Evolutionary conservation across 176 grass and related monocot genomes (phyloP).

Genomic region (Avena eriantha): DNA sequence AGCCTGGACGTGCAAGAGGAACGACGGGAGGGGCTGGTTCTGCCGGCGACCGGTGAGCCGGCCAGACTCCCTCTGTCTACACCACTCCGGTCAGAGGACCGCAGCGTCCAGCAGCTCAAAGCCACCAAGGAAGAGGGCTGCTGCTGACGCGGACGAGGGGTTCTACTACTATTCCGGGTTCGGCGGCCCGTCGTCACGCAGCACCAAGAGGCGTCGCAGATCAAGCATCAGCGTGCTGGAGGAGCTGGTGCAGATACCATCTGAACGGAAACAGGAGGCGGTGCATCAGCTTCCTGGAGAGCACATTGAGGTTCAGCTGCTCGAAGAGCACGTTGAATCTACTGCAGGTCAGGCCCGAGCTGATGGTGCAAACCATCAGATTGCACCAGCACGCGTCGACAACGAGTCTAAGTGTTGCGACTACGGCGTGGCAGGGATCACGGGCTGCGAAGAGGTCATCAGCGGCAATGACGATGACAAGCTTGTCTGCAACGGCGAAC

Average conservation of each 20-base stretch:
- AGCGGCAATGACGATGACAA: conserved; percentile 13
- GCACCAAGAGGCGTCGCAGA: conserved; percentile 47
- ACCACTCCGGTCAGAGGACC: conserved; percentile 30
- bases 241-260: background rate
- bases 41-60: conserved; percentile 26
- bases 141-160: background rate
- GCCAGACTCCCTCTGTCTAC: conserved; percentile 42
- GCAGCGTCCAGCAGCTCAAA: background rate
- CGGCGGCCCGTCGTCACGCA: conserved; percentile 18
- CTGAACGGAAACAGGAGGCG: background rate
- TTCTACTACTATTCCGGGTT: conserved; percentile 67
- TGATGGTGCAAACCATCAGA: background rate
- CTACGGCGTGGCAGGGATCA: background rate
- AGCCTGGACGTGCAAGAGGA: conserved; percentile 52
- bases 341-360: too few relatives aligned
- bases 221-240: background rate
- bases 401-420: background rate
- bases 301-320: background rate
- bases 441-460: conserved; percentile 35
- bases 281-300: background rate
- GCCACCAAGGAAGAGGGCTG: conserved; percentile 34
- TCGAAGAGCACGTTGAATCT: too few relatives aligned
- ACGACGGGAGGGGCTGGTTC: conserved; percentile 39
- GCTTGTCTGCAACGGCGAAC: background rate
- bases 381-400: background rate